phyloP scores from a whole-genome alignment of 306 rosid species.

The Inga laurina region DNA sequence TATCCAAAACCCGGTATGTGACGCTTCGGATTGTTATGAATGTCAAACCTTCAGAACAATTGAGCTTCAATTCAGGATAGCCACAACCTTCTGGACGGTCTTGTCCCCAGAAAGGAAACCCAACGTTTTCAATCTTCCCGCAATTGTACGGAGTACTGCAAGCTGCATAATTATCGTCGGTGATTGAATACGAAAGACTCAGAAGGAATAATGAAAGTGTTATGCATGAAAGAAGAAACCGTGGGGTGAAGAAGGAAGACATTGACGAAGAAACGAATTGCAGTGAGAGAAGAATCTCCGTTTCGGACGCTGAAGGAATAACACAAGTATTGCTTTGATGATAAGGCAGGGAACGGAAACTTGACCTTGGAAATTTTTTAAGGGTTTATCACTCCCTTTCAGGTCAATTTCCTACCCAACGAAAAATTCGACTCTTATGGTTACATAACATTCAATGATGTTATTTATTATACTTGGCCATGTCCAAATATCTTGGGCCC shows the following conservation, averaged over 20 bases:
- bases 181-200: neutral
- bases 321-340: neutral
- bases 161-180: neutral
- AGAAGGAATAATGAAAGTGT: neutral
- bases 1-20: conserved; percentile 33
- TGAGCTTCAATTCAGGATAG: conserved; percentile 35
- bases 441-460: neutral
- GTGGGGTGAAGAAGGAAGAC: neutral
- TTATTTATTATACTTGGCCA: neutral
- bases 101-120: conserved; percentile 39
- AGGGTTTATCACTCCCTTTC: neutral
- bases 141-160: neutral
- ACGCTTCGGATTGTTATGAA: conserved; percentile 35
- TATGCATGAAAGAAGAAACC: neutral
- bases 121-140: neutral
- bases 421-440: neutral
- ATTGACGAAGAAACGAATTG: neutral
- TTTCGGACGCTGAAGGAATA: neutral
- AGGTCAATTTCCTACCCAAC: neutral
- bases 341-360: neutral
- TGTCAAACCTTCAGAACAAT: conserved; percentile 22
- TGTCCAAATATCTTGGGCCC: neutral
- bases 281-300: neutral
- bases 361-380: neutral
- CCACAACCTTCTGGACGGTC: conserved; percentile 48